A percentile compares a stretch with the other conserved stretches of the same genome.
These are phyloP conservation scores for Thelephora terrestris DNA, from an alignment of 1,284 basidiomycete species.

Conservation along the genomic window DNA sequence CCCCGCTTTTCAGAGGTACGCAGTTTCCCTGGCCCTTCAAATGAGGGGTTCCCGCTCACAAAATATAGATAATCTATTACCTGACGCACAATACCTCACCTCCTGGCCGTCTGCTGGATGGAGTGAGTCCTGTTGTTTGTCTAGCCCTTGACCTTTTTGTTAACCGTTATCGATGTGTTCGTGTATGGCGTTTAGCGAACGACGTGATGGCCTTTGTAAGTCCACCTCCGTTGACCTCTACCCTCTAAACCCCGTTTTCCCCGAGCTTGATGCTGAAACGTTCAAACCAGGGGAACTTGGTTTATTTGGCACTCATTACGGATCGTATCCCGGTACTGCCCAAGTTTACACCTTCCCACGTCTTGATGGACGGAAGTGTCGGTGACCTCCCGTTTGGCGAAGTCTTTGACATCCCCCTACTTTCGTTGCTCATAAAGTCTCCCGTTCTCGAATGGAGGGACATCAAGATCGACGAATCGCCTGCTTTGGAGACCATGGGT, in stretches of 20 bases:
- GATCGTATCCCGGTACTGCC: slow-evolving; percentile 55
- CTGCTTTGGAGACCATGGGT: slow-evolving; percentile 46
- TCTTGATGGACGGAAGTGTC: slow-evolving; percentile 30
- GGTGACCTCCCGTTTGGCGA: slow-evolving; percentile 29
- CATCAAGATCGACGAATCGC: slow-evolving; percentile 26
- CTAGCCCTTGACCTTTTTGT: not conserved
- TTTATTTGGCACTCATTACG: slow-evolving; percentile 56
- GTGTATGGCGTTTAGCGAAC: slow-evolving; percentile 36
- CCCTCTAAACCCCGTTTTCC: not conserved
- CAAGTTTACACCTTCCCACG: slow-evolving; percentile 57
- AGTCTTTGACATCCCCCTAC: slow-evolving; percentile 32
- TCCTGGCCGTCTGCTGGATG: slow-evolving; percentile 63
- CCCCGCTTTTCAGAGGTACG: slow-evolving; percentile 41
- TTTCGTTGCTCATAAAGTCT: slow-evolving; percentile 16
- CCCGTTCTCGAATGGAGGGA: slow-evolving; percentile 34
- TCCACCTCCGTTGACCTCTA: slow-evolving; percentile 1
- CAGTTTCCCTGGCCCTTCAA: not conserved
- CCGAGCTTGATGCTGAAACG: not conserved
- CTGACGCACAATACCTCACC: slow-evolving; percentile 53
- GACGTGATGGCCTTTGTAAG: slow-evolving; percentile 58
- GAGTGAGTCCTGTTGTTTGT: slow-evolving; percentile 35
- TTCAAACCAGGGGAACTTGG: slow-evolving; percentile 43
- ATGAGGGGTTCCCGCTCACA: not conserved
- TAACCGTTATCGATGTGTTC: not conserved
- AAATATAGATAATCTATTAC: slow-evolving; percentile 38